Percentiles rank a stretch among this genome's conserved stretches.
Evolutionary conservation across 768 basidiomycete genomes (phyloP).

Genomic region (Russula earlei): DNA sequence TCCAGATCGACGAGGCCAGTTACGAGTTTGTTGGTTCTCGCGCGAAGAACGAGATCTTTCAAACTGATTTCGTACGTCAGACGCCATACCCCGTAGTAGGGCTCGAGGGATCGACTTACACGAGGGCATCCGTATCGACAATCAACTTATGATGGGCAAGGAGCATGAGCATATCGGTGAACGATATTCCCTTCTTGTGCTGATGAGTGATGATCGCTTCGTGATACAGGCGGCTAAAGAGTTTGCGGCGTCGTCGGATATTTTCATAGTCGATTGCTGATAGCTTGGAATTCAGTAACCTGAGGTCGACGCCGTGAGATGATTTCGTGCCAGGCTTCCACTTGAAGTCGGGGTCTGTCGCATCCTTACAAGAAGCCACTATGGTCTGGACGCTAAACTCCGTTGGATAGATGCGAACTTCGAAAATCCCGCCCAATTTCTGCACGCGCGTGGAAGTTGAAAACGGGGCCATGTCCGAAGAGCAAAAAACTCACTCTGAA

Average conservation of each 20-base stretch:
- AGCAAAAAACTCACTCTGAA: constrained; percentile 54
- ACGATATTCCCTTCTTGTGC: constrained; percentile 74
- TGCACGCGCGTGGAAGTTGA: constrained; percentile 24
- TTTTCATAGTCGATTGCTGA: constrained; percentile 52
- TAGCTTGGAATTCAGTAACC: constrained; percentile 49
- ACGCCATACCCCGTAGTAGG: background rate
- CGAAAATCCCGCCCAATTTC: constrained; percentile 82
- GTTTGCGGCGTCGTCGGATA: constrained; percentile 55
- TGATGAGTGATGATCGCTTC: constrained; percentile 74
- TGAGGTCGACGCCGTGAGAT: constrained; percentile 50
- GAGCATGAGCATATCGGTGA: constrained; percentile 80
- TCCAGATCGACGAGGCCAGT: constrained; percentile 80
- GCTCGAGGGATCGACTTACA: constrained; percentile 43
- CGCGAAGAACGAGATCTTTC: constrained; percentile 69
- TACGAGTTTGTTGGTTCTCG: constrained; percentile 70
- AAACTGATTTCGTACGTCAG: constrained; percentile 38
- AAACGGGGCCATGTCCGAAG: background rate
- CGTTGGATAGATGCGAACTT: constrained; percentile 73
- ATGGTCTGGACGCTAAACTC: constrained; percentile 59
- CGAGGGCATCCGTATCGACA: constrained; percentile 77
- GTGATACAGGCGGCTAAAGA: constrained; percentile 74
- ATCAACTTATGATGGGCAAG: constrained; percentile 90
- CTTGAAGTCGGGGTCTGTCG: constrained; percentile 27
- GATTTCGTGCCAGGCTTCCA: constrained; percentile 26
- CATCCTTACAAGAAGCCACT: constrained; percentile 38